Percentiles rank a stretch among this genome's conserved stretches.
These are phyloP conservation scores for Firmiana major DNA, from an alignment of 345 rosid genomes.

Conservation along the genomic window DNA sequence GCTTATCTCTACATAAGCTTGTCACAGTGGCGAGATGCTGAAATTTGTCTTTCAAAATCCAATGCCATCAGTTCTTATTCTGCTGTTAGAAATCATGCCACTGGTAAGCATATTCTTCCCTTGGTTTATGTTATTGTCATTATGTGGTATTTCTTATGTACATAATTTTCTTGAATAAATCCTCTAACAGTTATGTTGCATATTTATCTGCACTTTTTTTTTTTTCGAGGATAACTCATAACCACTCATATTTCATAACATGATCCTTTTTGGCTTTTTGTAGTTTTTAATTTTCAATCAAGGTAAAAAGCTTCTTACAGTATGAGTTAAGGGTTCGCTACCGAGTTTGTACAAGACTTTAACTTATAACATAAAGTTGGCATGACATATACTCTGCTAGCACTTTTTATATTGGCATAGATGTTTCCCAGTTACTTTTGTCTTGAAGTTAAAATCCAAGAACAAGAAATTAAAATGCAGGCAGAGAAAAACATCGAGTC, in stretches of 20 bases:
- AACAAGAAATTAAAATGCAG: too few relatives aligned
- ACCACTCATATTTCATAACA: background rate
- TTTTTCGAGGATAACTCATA: too few relatives aligned
- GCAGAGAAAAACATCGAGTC: too few relatives aligned
- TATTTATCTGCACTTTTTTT: background rate
- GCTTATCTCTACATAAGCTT: constrained; percentile 59
- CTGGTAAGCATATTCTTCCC: constrained; percentile 33
- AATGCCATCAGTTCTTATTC: constrained; percentile 48
- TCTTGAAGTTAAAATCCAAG: too few relatives aligned
- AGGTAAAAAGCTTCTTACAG: background rate
- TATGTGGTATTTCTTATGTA: background rate
- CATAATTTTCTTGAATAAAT: background rate
- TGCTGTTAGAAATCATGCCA: constrained; percentile 47
- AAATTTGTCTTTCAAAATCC: constrained; percentile 75
- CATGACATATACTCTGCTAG: too few relatives aligned
- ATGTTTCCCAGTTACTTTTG: too few relatives aligned
- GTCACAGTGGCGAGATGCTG: constrained; percentile 70
- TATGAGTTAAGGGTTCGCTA: background rate
- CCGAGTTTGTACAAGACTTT: background rate
- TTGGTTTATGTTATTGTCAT: background rate
- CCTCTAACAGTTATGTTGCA: background rate
- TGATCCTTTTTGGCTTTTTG: background rate
- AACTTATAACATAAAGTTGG: background rate
- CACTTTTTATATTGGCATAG: too few relatives aligned
- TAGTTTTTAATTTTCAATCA: background rate